phyloP scores from a whole-genome alignment of 805 yeast species.

The Kodamaea restingae region DNA sequence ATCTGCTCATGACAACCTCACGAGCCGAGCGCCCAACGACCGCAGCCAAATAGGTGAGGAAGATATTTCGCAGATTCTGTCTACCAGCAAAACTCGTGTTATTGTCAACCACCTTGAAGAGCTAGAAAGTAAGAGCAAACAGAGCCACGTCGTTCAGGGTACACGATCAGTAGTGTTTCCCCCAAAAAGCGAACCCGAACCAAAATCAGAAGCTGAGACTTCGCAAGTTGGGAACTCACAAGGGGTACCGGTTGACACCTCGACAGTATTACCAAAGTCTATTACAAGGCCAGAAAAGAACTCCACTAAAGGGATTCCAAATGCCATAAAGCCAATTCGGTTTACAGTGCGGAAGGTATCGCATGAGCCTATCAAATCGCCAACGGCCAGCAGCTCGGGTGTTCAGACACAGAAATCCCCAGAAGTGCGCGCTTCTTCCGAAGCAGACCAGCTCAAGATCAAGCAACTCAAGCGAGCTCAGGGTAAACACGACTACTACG shows the following conservation, averaged over 20 bases:
- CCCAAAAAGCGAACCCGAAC: no score
- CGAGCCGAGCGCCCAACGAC: no score
- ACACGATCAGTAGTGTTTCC: background rate
- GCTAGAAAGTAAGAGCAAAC: conserved; percentile 2
- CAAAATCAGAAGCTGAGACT: no score
- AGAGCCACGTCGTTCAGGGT: background rate
- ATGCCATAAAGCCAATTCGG: conserved; percentile 25
- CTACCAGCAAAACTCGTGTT: conserved; percentile 2
- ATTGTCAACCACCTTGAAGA: conserved; percentile 6
- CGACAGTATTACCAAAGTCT: background rate
- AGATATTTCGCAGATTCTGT: background rate
- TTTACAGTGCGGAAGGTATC: conserved; percentile 34
- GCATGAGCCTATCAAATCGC: conserved; percentile 21
- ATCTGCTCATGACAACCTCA: no score
- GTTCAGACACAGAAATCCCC: conserved; percentile 1
- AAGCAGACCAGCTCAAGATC: conserved; percentile 7
- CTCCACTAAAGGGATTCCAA: conserved; percentile 5
- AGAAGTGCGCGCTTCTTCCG: background rate
- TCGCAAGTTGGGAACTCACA: no score
- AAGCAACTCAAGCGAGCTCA: conserved; percentile 21
- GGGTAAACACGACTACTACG: conserved; percentile 32
- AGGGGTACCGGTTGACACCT: background rate
- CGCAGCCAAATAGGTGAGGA: background rate
- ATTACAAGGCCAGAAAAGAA: no score
- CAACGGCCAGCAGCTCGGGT: conserved; percentile 6